Evolutionary conservation across 208 protist genomes (phyloP).

Genomic region (Trichomonas vaginalis): DNA sequence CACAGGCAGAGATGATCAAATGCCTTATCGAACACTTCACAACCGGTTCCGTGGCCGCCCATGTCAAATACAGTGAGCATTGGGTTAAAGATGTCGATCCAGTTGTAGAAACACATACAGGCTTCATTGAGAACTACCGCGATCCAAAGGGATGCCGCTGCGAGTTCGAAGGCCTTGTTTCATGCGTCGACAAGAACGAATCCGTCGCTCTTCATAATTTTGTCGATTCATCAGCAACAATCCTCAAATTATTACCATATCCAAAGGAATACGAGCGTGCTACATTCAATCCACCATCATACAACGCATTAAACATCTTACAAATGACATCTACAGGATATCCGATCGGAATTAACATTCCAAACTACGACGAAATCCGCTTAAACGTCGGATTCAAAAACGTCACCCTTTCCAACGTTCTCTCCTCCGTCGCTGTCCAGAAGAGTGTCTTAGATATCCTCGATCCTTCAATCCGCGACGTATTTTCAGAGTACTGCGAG

Average conservation of each 20-base stretch:
- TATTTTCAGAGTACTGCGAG: background rate
- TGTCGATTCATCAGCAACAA: background rate
- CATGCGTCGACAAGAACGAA: slow-evolving; percentile 25
- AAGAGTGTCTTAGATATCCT: background rate
- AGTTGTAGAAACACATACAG: slow-evolving; percentile 30
- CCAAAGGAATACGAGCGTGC: slow-evolving; percentile 23
- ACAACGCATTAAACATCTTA: slow-evolving; percentile 33
- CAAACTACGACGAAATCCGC: slow-evolving; percentile 39
- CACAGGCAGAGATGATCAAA: background rate
- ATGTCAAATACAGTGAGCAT: slow-evolving; percentile 19
- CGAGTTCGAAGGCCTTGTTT: slow-evolving; percentile 36
- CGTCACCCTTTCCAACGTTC: slow-evolving; percentile 33
- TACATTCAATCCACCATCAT: slow-evolving; percentile 30
- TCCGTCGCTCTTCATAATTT: slow-evolving; percentile 12
- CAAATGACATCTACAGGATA: slow-evolving; percentile 26
- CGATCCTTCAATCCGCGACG: background rate
- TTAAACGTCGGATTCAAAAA: slow-evolving; percentile 35
- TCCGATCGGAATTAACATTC: slow-evolving; percentile 41
- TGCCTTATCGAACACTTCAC: background rate
- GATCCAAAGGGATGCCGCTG: slow-evolving; percentile 31
- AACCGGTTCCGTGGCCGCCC: background rate
- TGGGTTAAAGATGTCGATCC: slow-evolving; percentile 34
- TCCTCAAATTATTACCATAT: slow-evolving; percentile 24
- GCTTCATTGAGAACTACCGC: slow-evolving; percentile 38
- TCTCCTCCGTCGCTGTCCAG: background rate